phyloP scores from a whole-genome alignment of 2,329 filamentous ascomycete genomes.

The Tolypocladium sp. region DNA sequence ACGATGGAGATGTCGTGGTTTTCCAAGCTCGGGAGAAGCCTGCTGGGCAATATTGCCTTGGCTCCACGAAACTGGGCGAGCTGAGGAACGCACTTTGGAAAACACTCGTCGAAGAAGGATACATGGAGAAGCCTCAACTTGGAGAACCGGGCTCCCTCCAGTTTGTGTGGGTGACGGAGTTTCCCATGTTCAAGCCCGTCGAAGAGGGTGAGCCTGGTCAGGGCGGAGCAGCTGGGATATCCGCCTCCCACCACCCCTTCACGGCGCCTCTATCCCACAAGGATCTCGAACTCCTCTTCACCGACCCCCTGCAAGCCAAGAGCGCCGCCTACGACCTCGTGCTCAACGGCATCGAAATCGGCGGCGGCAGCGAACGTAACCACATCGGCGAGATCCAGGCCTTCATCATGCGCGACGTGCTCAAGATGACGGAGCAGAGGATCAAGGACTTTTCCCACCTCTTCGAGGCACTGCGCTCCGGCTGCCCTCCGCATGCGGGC shows the following conservation, averaged over 20 bases:
- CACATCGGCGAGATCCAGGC: conserved; percentile 77
- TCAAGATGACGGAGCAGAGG: conserved; percentile 65
- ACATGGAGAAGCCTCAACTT: conserved; percentile 36
- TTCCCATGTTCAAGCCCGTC: conserved; percentile 81
- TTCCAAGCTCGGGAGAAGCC: conserved; percentile 66
- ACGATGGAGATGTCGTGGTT: conserved; percentile 65
- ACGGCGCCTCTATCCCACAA: conserved; percentile 67
- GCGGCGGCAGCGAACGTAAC: conserved; percentile 87
- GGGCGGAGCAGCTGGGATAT: conserved; percentile 70
- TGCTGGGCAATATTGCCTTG: conserved; percentile 44
- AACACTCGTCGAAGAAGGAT: conserved; percentile 52
- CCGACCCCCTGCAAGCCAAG: conserved; percentile 59
- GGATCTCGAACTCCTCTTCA: conserved; percentile 68
- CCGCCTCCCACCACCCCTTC: conserved; percentile 91
- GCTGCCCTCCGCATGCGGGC: conserved; percentile 90
- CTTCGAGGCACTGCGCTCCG: conserved; percentile 69
- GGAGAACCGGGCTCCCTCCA: conserved; percentile 37
- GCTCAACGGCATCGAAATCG: conserved; percentile 88
- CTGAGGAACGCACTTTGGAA: conserved; percentile 63
- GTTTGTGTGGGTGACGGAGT: conserved; percentile 82
- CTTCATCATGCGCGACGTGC: conserved; percentile 72
- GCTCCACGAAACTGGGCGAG: conserved; percentile 64
- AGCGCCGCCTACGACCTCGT: conserved; percentile 96
- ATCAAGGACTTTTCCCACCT: conserved; percentile 80
- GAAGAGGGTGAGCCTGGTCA: conserved; percentile 61